phyloP scores from a whole-genome alignment of 805 yeast species.

The Blastobotrys americana region DNA sequence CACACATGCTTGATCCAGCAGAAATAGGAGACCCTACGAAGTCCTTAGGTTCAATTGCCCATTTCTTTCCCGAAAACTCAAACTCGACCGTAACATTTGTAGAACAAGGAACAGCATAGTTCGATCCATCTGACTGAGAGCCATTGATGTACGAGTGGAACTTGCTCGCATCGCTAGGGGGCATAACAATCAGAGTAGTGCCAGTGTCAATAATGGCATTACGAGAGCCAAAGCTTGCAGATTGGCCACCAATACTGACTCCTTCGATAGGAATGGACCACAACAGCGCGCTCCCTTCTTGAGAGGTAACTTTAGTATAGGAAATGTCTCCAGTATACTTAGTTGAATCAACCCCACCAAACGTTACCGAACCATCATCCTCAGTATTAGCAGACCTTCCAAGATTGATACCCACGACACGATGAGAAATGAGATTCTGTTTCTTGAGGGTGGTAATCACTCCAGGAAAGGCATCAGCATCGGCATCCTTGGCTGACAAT shows the following conservation, averaged over 20 bases:
- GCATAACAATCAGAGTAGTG: constrained; percentile 53
- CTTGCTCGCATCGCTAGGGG: constrained; percentile 46
- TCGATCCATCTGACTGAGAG: constrained; percentile 52
- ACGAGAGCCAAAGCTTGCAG: constrained; percentile 29
- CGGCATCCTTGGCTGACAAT: constrained; percentile 42
- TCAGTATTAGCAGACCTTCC: constrained; percentile 29
- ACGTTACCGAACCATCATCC: constrained; percentile 38
- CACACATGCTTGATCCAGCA: constrained; percentile 44
- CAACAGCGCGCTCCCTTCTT: constrained; percentile 22
- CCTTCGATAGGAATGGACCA: constrained; percentile 46
- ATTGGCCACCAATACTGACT: constrained; percentile 32
- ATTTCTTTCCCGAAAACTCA: constrained; percentile 38
- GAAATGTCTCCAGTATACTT: constrained; percentile 38
- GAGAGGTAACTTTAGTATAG: constrained; percentile 32
- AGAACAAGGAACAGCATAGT: constrained; percentile 55
- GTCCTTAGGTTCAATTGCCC: constrained; percentile 38
- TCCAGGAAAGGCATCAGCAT: constrained; percentile 26
- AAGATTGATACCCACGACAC: constrained; percentile 41
- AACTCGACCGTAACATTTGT: constrained; percentile 37
- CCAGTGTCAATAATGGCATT: constrained; percentile 56
- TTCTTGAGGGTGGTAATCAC: constrained; percentile 21
- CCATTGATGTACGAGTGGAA: constrained; percentile 46
- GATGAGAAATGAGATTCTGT: constrained; percentile 22
- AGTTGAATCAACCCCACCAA: constrained; percentile 36
- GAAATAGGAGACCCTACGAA: constrained; percentile 47